Base-by-base conservation (phyloP, 176 grass and related monocot genomes). In the Olyra latifolia region DNA sequence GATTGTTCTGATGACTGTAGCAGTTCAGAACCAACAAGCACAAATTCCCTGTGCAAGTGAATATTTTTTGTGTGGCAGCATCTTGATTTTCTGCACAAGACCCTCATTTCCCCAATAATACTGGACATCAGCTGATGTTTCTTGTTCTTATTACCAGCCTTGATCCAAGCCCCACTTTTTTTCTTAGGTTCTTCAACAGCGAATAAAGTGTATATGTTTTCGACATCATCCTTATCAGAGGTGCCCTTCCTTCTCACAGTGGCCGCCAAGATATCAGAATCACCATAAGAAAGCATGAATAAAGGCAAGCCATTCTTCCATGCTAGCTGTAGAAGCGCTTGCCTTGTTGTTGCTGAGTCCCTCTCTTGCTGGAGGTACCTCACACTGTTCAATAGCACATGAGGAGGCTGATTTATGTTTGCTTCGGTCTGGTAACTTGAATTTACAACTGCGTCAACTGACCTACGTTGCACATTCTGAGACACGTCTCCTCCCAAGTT, bases 301-400 rank as follows among this genome's bases (percentile, higher is more conserved):
- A 99, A 80, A 77, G 97, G 93, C 54, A 93, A 38, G 12, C 93
- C 97, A 54, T 89, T 90, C 44, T 91, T 96, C 88, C 93, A 96
- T 80, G 93, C 84, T 64, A 99, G 69, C 74, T 93, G 97, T 10
- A 99, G 79, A 80, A 99, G 82, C 8, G 97, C 93, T 63, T 96
- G 93, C 74, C 79, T 93, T 43, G 80, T 90, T 74, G 55, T 69
- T 83, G 61, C 10, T 28, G 79, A 70, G 71, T 89, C 84, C 32
- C 78, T 85, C 38, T 87, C 83, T 77, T 86, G 81, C 50, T 72
- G 82, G 50, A 79, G 69, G 75, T 85, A 88, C 65, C 82, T 81
- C 13, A 60, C 67, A 86, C 72, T 69, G 59, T 89, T 91, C 42
- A 69, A 27, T 52, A 83, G 41, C 45, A 76, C 25, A 50, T 39